These are phyloP conservation scores for Colletotrichum viniferum DNA, from an alignment of 2,329 filamentous ascomycete species.

Conservation along the genomic window DNA sequence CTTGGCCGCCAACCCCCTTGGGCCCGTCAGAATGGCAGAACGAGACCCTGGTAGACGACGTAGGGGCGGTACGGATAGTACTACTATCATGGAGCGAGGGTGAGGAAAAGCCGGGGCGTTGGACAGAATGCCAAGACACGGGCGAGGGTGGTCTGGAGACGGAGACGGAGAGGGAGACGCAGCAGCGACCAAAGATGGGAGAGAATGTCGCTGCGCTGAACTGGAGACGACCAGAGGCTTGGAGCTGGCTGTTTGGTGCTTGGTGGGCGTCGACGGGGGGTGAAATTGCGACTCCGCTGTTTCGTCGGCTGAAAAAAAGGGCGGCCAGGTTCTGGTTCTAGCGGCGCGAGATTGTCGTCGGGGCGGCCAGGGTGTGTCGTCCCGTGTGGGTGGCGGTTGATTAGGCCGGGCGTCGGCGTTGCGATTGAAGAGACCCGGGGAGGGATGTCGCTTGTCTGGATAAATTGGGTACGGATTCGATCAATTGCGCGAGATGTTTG, in stretches of 20 bases:
- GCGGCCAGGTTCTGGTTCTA: slow-evolving; percentile 2
- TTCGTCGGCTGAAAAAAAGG: slow-evolving; percentile 17
- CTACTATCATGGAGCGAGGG: slow-evolving; percentile 4
- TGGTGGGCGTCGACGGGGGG: slow-evolving; percentile 1
- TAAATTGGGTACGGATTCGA: neutral
- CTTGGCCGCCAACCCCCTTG: slow-evolving; percentile 9
- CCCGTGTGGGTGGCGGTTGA: neutral
- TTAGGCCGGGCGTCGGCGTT: neutral
- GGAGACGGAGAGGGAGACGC: neutral
- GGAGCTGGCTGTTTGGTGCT: neutral
- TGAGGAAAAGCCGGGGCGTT: slow-evolving; percentile 9
- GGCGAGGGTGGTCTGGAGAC: neutral
- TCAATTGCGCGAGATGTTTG: neutral
- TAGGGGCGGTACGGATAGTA: neutral
- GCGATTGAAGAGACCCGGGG: neutral
- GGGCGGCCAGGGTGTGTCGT: slow-evolving; percentile 11
- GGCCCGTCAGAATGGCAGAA: slow-evolving; percentile 6
- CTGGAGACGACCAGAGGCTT: neutral
- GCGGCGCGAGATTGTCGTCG: slow-evolving; percentile 16
- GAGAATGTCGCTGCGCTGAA: neutral
- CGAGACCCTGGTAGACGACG: slow-evolving; percentile 10
- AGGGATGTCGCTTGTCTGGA: neutral
- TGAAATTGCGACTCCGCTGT: slow-evolving; percentile 23
- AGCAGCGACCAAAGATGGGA: neutral
- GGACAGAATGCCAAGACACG: slow-evolving; percentile 9